Base-by-base conservation (phyloP, 2,329 filamentous ascomycete genomes). In the Didymella keratinophila region DNA sequence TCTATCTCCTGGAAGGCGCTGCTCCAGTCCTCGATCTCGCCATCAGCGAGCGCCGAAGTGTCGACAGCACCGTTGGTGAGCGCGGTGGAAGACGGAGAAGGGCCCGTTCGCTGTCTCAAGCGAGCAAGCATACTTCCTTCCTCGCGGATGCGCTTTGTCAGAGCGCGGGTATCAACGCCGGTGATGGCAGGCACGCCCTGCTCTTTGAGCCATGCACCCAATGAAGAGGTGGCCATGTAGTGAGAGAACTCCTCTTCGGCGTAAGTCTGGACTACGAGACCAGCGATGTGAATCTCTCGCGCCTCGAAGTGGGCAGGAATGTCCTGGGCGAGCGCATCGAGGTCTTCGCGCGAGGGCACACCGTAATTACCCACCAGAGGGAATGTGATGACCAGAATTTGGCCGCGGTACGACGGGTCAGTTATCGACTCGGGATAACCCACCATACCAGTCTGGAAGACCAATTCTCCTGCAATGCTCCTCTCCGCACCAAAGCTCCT, bases 401-500 rank as follows among this genome's bases (percentile, higher is more conserved):
- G 94, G 62, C 91, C 91, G 48, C 90, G 89, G 80, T 95, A 94
- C 48, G 91, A 94, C 67, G 91, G 91, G 75, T 95, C 91, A 61
- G 91, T 94, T 70, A 95, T 85, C 46, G 90, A 96, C 83, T 99
- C 95, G 41, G 95, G 93, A 78, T 99, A 99, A 74, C 95, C 95
- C 70, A 98, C 95, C 93, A 98, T 97, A 79, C 95, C 95, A 58
- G 95, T 99, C 85, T 98, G 94, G 83, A 99, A 99, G 80, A 99
- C 95, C 77, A 99, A 85, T 84, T 99, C 95, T 78, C 95, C 95
- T 67, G 94, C 91, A 73, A 96, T 88, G 82, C 92, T 97, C 86
- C 93, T 97, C 74, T 92, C 85, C 64, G 94, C 93, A 79, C 95
- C 95, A 77, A 99, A 99, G 85, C 93, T 97, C 83, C 92, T 93